phyloP scores from a whole-genome alignment of 805 yeast genomes.

The Saccharomycopsis synnaedendra region DNA sequence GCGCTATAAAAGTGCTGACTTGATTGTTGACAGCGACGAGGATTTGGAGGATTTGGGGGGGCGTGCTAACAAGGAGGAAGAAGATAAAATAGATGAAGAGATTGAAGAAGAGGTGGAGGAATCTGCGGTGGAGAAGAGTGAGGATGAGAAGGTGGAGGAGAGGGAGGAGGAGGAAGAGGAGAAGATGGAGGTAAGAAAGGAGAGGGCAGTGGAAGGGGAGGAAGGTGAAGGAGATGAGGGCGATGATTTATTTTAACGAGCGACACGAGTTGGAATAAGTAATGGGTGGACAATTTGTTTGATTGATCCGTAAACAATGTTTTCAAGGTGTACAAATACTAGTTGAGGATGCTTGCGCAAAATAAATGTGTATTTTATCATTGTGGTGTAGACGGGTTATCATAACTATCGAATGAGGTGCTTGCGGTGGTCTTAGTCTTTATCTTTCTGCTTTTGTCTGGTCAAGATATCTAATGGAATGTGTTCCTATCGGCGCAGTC shows the following conservation, averaged over 20 bases:
- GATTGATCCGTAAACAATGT: too few relatives aligned
- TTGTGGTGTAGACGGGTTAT: too few relatives aligned
- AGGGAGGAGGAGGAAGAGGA: neutral
- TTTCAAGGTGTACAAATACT: too few relatives aligned
- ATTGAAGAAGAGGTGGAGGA: conserved; percentile 1
- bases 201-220: conserved; percentile 13
- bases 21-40: conserved; percentile 35
- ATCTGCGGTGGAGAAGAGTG: neutral
- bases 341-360: too few relatives aligned
- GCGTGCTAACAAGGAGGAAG: neutral
- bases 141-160: neutral
- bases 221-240: conserved; percentile 18
- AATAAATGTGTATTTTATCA: too few relatives aligned
- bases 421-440: too few relatives aligned
- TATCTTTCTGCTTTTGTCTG: too few relatives aligned
- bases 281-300: too few relatives aligned
- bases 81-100: neutral
- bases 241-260: conserved; percentile 9
- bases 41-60: conserved; percentile 18
- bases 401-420: too few relatives aligned
- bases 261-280: too few relatives aligned
- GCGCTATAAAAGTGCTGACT: conserved; percentile 26
- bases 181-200: neutral
- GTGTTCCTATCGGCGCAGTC: too few relatives aligned
- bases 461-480: too few relatives aligned